phyloP scores from a whole-genome alignment of 345 rosid species.

The Physaria fendleri region DNA sequence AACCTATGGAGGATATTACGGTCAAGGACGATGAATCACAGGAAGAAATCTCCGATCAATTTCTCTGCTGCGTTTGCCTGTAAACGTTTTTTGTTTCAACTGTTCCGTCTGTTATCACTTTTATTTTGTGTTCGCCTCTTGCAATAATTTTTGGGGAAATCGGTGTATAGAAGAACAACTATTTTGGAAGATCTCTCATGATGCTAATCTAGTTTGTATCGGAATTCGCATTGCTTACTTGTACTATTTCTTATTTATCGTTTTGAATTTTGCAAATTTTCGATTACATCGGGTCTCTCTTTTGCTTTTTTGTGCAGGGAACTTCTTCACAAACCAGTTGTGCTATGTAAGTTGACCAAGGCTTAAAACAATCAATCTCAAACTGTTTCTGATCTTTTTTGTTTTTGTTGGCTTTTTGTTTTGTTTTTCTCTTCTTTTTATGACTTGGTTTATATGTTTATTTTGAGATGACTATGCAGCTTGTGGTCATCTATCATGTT shows the following conservation, averaged over 20 bases:
- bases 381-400: neutral
- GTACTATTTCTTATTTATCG: neutral
- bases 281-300: neutral
- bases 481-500: constrained; percentile 87
- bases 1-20: constrained; percentile 3
- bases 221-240: neutral
- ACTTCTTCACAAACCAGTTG: constrained; percentile 78
- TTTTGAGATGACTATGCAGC: constrained; percentile 35
- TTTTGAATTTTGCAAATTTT: neutral
- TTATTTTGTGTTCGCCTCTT: neutral
- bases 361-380: too few relatives aligned
- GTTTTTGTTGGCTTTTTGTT: too few relatives aligned
- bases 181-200: neutral
- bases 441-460: neutral
- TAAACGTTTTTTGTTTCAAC: constrained; percentile 20
- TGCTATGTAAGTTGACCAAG: constrained; percentile 49
- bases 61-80: constrained; percentile 67
- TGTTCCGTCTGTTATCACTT: neutral
- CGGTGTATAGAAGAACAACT: neutral
- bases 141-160: neutral
- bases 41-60: constrained; percentile 45
- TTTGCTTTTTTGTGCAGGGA: constrained; percentile 53
- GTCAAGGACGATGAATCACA: constrained; percentile 13
- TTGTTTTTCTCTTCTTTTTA: neutral
- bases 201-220: neutral